These are phyloP conservation scores for Pueraria montana DNA, from an alignment of 306 rosid species.

Conservation along the genomic window DNA sequence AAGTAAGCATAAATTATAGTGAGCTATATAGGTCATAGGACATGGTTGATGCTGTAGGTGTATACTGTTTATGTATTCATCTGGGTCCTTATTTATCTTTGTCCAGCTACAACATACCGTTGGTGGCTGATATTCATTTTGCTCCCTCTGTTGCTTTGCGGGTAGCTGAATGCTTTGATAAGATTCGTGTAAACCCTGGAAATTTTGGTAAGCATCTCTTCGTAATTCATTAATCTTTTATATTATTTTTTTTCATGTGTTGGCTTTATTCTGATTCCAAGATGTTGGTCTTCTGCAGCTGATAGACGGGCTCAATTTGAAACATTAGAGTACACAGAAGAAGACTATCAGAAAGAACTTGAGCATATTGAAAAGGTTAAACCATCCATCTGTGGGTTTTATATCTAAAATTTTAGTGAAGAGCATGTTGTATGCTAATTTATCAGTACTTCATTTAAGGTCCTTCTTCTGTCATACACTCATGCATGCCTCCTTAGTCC, in stretches of 20 bases:
- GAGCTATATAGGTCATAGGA: not conserved
- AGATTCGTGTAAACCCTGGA: slow-evolving; percentile 96
- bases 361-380: slow-evolving; percentile 96
- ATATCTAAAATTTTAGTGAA: slow-evolving; percentile 11
- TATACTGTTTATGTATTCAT: slow-evolving; percentile 30
- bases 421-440: not conserved
- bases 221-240: not conserved
- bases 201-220: slow-evolving; percentile 75
- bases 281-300: slow-evolving; percentile 66
- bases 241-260: not conserved
- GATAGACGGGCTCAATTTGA: slow-evolving; percentile 99
- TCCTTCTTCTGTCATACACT: slow-evolving; percentile 1
- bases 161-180: slow-evolving; percentile 92
- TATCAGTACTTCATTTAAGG: slow-evolving; percentile 16
- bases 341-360: slow-evolving; percentile 94
- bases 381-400: slow-evolving; percentile 19
- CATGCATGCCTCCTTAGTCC: not conserved
- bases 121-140: slow-evolving; percentile 95
- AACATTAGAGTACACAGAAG: slow-evolving; percentile 86
- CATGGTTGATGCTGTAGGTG: slow-evolving; percentile 31
- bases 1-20: slow-evolving; percentile 64
- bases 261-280: slow-evolving; percentile 44
- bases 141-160: slow-evolving; percentile 88
- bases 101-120: slow-evolving; percentile 83
- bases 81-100: slow-evolving; percentile 36